Percentiles rank a stretch among this genome's conserved stretches.
Evolutionary conservation across 1,139 yeast species (phyloP).

Genomic region (Meyerozyma elateridarum): DNA sequence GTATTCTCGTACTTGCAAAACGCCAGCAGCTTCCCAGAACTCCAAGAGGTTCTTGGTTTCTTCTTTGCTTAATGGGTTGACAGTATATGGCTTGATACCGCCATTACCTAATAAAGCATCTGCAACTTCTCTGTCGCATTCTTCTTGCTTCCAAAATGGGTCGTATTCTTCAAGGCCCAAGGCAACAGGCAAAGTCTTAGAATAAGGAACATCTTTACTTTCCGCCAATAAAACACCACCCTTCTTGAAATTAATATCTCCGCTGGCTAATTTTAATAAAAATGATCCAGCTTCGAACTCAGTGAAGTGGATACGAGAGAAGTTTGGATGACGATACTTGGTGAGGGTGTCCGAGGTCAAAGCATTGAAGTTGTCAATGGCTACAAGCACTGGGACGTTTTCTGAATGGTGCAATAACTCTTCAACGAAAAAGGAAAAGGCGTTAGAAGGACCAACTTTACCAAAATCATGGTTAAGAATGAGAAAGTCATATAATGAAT

Average conservation of each 20-base stretch:
- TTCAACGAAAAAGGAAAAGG: slow-evolving; percentile 50
- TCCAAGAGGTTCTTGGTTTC: slow-evolving; percentile 53
- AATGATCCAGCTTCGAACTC: slow-evolving; percentile 66
- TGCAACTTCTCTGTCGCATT: slow-evolving; percentile 56
- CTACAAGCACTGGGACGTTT: slow-evolving; percentile 55
- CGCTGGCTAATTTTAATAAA: slow-evolving; percentile 53
- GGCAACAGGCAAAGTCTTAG: slow-evolving; percentile 55
- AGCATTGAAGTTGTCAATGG: slow-evolving; percentile 74
- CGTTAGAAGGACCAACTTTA: slow-evolving; percentile 27
- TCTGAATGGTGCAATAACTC: slow-evolving; percentile 47
- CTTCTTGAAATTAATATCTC: slow-evolving; percentile 44
- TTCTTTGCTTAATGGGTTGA: slow-evolving; percentile 47
- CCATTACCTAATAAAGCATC: slow-evolving; percentile 41
- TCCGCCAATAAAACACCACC: slow-evolving; percentile 72
- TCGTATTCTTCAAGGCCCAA: slow-evolving; percentile 51
- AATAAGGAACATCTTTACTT: slow-evolving; percentile 28
- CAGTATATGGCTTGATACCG: slow-evolving; percentile 43
- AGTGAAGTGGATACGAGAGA: slow-evolving; percentile 54
- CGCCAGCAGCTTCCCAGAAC: slow-evolving; percentile 52
- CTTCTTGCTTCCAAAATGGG: slow-evolving; percentile 47
- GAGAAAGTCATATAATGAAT: slow-evolving; percentile 39
- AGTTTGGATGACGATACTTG: slow-evolving; percentile 55
- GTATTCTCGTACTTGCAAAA: slow-evolving; percentile 41
- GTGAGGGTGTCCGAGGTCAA: slow-evolving; percentile 54
- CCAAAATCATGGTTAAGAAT: slow-evolving; percentile 38